These are phyloP conservation scores for Breynia disticha DNA, from an alignment of 441 rosid species.

Conservation along the genomic window DNA sequence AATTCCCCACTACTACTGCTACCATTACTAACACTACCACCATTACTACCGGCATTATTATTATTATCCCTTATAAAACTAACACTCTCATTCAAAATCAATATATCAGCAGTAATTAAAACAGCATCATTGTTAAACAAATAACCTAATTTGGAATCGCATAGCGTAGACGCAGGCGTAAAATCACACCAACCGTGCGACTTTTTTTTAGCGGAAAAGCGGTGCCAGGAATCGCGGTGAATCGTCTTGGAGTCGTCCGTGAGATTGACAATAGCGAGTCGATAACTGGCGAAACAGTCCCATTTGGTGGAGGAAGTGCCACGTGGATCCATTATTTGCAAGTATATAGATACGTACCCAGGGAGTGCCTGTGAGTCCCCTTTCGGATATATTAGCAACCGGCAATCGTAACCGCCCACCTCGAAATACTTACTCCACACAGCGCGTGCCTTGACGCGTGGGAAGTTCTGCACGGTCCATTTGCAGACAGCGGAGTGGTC, in stretches of 20 bases:
- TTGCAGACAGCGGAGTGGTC: conserved; percentile 79
- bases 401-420: conserved; percentile 99
- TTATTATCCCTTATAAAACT: conserved; percentile 69
- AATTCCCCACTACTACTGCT: no score
- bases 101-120: conserved; percentile 79
- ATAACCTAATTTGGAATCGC: conserved; percentile 79
- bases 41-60: conserved; percentile 10
- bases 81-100: conserved; percentile 75
- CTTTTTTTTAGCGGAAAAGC: conserved; percentile 89
- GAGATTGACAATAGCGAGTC: conserved; percentile 69
- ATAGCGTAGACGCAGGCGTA: conserved; percentile 72
- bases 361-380: conserved; percentile 98
- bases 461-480: conserved; percentile 83
- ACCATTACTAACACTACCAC: no score
- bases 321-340: conserved; percentile 98
- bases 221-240: conserved; percentile 96
- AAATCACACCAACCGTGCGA: conserved; percentile 99
- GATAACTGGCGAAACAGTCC: conserved; percentile 98
- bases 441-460: conserved; percentile 82
- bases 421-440: conserved; percentile 97
- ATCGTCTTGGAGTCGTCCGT: conserved; percentile 81
- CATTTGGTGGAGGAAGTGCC: conserved; percentile 78
- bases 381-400: conserved; percentile 83
- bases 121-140: conserved; percentile 63
- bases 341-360: conserved; percentile 82